phyloP scores from a whole-genome alignment of 306 rosid species.

The Comarum palustre region DNA sequence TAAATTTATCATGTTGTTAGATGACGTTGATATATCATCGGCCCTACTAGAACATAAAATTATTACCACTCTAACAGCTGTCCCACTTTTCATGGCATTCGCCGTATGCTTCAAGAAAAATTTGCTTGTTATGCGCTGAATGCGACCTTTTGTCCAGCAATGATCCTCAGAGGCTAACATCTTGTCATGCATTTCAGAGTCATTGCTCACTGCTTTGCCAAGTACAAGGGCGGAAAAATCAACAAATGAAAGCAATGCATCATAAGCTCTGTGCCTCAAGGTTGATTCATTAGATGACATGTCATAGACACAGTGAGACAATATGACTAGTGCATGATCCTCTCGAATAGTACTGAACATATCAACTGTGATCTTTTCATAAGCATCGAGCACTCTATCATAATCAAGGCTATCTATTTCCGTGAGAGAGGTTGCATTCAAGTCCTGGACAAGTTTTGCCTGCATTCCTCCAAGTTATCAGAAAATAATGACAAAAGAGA shows the following conservation, averaged over 20 bases:
- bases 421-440: slow-evolving; percentile 63
- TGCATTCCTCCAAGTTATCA: slow-evolving; percentile 29
- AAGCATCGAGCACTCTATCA: slow-evolving; percentile 59
- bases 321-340: slow-evolving; percentile 65
- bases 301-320: slow-evolving; percentile 86
- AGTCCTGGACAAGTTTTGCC: slow-evolving; percentile 67
- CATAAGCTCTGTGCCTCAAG: slow-evolving; percentile 57
- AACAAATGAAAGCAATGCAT: slow-evolving; percentile 65
- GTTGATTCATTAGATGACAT: slow-evolving; percentile 76
- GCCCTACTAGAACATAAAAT: no score
- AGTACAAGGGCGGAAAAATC: slow-evolving; percentile 60
- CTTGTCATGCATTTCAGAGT: slow-evolving; percentile 33
- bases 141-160: slow-evolving; percentile 62
- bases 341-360: slow-evolving; percentile 50
- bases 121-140: slow-evolving; percentile 48
- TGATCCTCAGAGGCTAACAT: slow-evolving; percentile 26
- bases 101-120: slow-evolving; percentile 81
- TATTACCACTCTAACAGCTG: slow-evolving; percentile 57
- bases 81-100: slow-evolving; percentile 68
- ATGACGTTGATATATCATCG: no score
- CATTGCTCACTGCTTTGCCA: slow-evolving; percentile 33
- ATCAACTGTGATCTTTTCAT: slow-evolving; percentile 47
- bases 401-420: slow-evolving; percentile 73
- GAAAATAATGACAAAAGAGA: slow-evolving; percentile 15
- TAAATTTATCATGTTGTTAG: not conserved